Conservation (phyloP, 495 filamentous ascomycete genomes). For the Lophiotrema nucula region DNA sequence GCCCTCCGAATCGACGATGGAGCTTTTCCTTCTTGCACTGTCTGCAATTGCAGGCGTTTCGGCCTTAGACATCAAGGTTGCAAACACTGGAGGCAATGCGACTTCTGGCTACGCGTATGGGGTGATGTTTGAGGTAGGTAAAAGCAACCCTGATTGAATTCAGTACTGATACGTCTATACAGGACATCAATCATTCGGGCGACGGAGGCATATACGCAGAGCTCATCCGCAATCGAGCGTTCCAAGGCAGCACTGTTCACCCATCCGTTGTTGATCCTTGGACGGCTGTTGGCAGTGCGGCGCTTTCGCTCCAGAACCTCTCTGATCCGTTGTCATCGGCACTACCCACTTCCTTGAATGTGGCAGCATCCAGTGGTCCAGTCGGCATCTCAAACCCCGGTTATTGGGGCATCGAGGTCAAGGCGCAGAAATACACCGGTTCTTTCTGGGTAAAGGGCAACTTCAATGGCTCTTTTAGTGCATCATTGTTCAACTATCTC, state of each 20-base stretch:
- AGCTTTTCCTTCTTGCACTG: conserved; percentile 1
- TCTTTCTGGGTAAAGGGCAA: conserved; percentile 40
- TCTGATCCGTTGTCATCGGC: conserved; percentile 51
- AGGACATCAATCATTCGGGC: conserved; percentile 73
- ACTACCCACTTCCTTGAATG: conserved; percentile 59
- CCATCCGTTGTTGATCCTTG: conserved; percentile 52
- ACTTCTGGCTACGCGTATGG: conserved; percentile 58
- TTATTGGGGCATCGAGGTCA: conserved; percentile 33
- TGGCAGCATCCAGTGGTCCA: conserved; percentile 38
- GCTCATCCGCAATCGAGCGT: conserved; percentile 71
- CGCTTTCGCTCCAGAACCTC: conserved; percentile 50
- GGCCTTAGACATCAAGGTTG: conserved; percentile 42
- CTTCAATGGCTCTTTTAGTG: conserved; percentile 37
- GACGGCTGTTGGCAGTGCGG: conserved; percentile 52
- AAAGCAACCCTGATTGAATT: background rate
- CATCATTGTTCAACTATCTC: conserved; percentile 48
- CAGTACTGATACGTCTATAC: no score
- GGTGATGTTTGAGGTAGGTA: conserved; percentile 57
- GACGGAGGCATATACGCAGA: conserved; percentile 78
- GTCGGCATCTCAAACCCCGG: conserved; percentile 38
- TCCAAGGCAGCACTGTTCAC: conserved; percentile 50
- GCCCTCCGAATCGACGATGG: no score
- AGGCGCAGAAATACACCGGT: conserved; percentile 38
- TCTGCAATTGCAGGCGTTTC: conserved; percentile 11
- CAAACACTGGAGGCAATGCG: conserved; percentile 51